Evolutionary conservation across 1,284 basidiomycete species (phyloP), one percentile per base, ranked within the genome.

Genomic region (Apiotrichum sp.): DNA sequence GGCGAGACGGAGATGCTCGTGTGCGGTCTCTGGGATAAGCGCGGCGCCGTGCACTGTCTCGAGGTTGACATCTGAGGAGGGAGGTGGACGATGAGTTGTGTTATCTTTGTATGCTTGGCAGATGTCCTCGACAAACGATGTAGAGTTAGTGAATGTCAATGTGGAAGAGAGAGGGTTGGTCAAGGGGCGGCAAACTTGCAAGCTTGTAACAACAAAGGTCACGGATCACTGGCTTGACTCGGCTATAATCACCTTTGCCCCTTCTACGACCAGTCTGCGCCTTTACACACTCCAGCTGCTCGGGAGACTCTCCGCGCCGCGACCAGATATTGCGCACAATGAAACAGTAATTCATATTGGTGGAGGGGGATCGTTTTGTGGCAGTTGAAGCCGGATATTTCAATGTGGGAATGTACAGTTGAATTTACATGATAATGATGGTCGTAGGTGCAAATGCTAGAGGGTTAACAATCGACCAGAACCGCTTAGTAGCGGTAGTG

Each of bases 401-500:
- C 16, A 46, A 38, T 46, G 44, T 11, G n/a, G 44, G 31, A 33
- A 33, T 46, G 44, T 46, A 46, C 44, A 46, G 44, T 46, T 46
- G 44, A 46, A 46, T 46, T 22, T 46, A 46, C 44, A 46, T 46
- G 44, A 46, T 38, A 38, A 46, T 46, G 22, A 22, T 46, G 5
- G 14, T 44, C 31, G n/a, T 33, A 34, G n/a, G 36, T 46, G 44
- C n/a, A 14, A 7, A 29, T 31, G 9, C 6, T 29, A 33, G 32
- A 29, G 32, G 6, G 42, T 44, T 44, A 8, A 8, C 8, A 31
- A n/a, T 8, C 6, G 6, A 29, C 22, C 16, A 29, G 6, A 44
- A 14, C 36, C 36, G 44, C 11, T 36, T 36, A 47, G 34, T 35
- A 47, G 11, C 46, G 44, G 44, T 46, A 89, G 81, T 89, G 86